These are phyloP conservation scores for Bisporella sp. DNA, from an alignment of 2,329 filamentous ascomycete species.

Conservation along the genomic window DNA sequence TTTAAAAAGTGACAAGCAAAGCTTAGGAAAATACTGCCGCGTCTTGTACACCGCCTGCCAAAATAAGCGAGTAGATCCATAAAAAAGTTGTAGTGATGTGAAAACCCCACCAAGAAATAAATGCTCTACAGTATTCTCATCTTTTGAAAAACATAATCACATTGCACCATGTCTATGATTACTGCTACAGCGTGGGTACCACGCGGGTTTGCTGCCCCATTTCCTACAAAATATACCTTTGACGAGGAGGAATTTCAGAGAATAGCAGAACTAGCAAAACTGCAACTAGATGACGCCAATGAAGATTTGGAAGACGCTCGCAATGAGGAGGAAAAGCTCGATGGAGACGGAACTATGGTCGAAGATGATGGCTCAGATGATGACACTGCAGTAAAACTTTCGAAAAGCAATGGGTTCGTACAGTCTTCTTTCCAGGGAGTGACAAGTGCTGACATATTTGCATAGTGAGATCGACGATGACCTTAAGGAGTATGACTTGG, in stretches of 20 bases:
- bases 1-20: too few relatives aligned
- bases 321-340: constrained; percentile 24
- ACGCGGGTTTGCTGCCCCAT: constrained; percentile 50
- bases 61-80: background rate
- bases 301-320: constrained; percentile 65
- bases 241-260: constrained; percentile 51
- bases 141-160: too few relatives aligned
- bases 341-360: constrained; percentile 29
- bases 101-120: background rate
- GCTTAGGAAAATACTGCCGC: too few relatives aligned
- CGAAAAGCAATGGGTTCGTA: constrained; percentile 35
- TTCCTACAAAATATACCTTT: constrained; percentile 50
- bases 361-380: constrained; percentile 30
- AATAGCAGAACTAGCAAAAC: constrained; percentile 50
- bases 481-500: constrained; percentile 91
- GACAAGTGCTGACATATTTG: too few relatives aligned
- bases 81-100: background rate
- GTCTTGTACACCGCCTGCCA: background rate
- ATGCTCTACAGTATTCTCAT: too few relatives aligned
- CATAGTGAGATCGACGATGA: constrained; percentile 66
- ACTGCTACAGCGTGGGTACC: constrained; percentile 53
- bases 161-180: constrained; percentile 40
- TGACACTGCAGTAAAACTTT: constrained; percentile 20
- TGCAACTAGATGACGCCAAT: constrained; percentile 79
- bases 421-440: constrained; percentile 18